Evolutionary conservation across 345 rosid species (phyloP).

Genomic region (Camelina neglecta): DNA sequence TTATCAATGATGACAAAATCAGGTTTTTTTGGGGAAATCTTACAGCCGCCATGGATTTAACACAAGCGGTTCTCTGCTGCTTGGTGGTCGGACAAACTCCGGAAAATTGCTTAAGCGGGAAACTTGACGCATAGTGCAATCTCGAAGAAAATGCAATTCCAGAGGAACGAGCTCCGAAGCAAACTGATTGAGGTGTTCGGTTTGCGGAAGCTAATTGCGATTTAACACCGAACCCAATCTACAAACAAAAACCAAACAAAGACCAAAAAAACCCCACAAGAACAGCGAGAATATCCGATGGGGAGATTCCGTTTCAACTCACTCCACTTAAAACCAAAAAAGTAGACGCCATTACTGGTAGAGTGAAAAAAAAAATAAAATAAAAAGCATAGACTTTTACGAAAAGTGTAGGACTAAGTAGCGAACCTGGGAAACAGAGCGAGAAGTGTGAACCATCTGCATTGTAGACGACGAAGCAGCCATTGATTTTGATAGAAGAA

Average conservation of each 20-base stretch:
- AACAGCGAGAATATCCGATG: background rate
- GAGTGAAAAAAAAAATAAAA: background rate
- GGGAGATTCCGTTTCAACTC: background rate
- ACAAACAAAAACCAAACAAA: slow-evolving; percentile 42
- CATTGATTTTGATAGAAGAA: slow-evolving; percentile 45
- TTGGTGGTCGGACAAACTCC: slow-evolving; percentile 45
- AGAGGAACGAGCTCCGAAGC: slow-evolving; percentile 40
- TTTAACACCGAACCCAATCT: slow-evolving; percentile 44
- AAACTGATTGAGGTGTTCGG: slow-evolving; percentile 38
- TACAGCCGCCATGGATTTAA: slow-evolving; percentile 64
- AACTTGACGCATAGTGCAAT: slow-evolving; percentile 52
- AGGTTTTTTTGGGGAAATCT: slow-evolving; percentile 13
- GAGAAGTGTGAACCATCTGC: slow-evolving; percentile 54
- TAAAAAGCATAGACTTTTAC: background rate
- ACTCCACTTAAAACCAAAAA: background rate
- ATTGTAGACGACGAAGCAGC: slow-evolving; percentile 58
- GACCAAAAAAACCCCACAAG: background rate
- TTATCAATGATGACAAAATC: slow-evolving; percentile 1
- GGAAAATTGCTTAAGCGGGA: slow-evolving; percentile 48
- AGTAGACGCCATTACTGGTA: background rate
- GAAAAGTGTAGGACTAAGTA: background rate
- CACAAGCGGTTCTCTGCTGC: slow-evolving; percentile 49
- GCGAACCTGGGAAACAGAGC: slow-evolving; percentile 56
- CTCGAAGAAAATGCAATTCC: slow-evolving; percentile 53
- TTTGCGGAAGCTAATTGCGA: slow-evolving; percentile 36